Percentiles rank a stretch among this genome's conserved stretches.
phyloP scores from a whole-genome alignment of 768 basidiomycete genomes.

The Lyophyllum decastes region DNA sequence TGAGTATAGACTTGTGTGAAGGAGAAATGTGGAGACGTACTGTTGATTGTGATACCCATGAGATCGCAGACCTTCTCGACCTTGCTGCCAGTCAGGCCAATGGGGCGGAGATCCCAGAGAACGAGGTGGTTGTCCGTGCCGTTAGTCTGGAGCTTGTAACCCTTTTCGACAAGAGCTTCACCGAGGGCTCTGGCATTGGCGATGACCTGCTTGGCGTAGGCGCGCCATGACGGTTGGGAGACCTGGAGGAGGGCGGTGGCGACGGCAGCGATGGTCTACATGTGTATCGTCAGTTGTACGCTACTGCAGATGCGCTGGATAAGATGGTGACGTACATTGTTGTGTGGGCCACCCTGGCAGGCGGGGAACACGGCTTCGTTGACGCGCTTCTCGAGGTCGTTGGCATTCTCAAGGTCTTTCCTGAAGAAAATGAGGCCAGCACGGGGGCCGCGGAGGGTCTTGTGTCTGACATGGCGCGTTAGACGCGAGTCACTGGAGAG shows the following conservation, averaged over 20 bases:
- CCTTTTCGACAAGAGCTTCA: slow-evolving; percentile 66
- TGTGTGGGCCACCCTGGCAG: slow-evolving; percentile 99
- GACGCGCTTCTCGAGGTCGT: slow-evolving; percentile 94
- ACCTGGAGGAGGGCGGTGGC: slow-evolving; percentile 94
- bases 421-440: slow-evolving; percentile 99
- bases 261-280: slow-evolving; percentile 89
- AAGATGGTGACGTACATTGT: slow-evolving; percentile 68
- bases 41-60: slow-evolving; percentile 95
- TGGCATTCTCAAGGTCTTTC: slow-evolving; percentile 78
- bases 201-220: slow-evolving; percentile 94
- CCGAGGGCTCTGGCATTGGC: slow-evolving; percentile 83
- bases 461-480: slow-evolving; percentile 62
- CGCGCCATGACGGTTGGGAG: slow-evolving; percentile 84
- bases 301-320: neutral
- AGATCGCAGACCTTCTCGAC: slow-evolving; percentile 98
- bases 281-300: neutral
- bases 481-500: neutral
- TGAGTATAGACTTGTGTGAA: neutral
- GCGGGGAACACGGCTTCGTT: slow-evolving; percentile 99
- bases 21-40: slow-evolving; percentile 43
- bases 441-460: slow-evolving; percentile 97
- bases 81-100: slow-evolving; percentile 96
- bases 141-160: slow-evolving; percentile 95
- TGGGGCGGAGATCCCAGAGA: slow-evolving; percentile 95
- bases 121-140: slow-evolving; percentile 98